These are phyloP conservation scores for Xylogone sp. DNA, from an alignment of 2,329 filamentous ascomycete species.

Conservation along the genomic window DNA sequence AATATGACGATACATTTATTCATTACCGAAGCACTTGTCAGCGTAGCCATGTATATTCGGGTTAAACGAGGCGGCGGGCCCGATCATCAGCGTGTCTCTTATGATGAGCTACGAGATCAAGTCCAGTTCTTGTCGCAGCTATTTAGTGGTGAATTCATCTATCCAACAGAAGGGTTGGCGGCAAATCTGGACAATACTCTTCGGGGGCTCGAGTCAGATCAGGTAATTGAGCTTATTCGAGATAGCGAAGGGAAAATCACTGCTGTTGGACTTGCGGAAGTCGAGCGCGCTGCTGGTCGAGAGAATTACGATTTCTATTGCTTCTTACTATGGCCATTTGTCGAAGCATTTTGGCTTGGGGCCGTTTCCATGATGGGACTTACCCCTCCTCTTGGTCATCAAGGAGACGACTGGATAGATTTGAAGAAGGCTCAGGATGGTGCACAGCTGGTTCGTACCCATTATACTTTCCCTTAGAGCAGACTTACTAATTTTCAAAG, in stretches of 20 bases:
- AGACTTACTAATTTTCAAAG: conserved; percentile 34
- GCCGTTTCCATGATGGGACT: conserved; percentile 85
- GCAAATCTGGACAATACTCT: conserved; percentile 80
- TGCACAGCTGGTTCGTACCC: conserved; percentile 67
- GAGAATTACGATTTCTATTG: conserved; percentile 99
- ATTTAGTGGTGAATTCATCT: conserved; percentile 96
- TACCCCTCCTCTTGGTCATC: conserved; percentile 59
- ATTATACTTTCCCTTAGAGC: neutral
- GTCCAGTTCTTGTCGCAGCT: conserved; percentile 88
- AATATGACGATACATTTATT: conserved; percentile 99
- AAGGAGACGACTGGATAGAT: conserved; percentile 72
- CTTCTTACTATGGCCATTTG: conserved; percentile 97
- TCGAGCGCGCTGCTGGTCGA: conserved; percentile 72
- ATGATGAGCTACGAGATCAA: conserved; percentile 69
- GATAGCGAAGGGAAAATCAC: conserved; percentile 52
- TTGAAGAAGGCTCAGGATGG: conserved; percentile 73
- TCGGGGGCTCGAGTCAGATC: conserved; percentile 70
- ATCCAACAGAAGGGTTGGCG: conserved; percentile 78
- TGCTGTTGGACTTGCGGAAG: conserved; percentile 68
- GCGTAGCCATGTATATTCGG: conserved; percentile 82
- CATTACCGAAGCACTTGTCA: conserved; percentile 87
- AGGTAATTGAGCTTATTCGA: conserved; percentile 67
- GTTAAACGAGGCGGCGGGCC: conserved; percentile 91
- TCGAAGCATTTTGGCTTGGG: conserved; percentile 90
- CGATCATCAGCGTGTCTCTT: conserved; percentile 73